Percentiles rank a stretch among this genome's conserved stretches.
Evolutionary conservation across 768 basidiomycete genomes (phyloP).

Genomic region (Mycena capillaripes): DNA sequence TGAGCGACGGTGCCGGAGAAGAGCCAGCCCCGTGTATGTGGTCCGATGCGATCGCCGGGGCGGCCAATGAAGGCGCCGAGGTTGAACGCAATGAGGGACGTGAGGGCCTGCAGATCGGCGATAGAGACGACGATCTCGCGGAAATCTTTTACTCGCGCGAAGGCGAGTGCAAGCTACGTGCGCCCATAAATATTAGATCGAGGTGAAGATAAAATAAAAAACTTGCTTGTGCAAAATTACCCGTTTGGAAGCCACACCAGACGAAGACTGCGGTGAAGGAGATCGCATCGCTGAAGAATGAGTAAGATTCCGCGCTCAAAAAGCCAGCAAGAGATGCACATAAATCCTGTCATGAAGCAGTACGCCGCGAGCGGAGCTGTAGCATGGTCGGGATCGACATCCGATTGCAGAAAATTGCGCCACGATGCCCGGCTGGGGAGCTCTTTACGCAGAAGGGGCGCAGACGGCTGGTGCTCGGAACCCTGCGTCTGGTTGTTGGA

Average conservation of each 20-base stretch:
- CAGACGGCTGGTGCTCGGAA: neutral
- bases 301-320: neutral
- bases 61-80: conserved; percentile 82
- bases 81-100: conserved; percentile 81
- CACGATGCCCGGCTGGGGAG: conserved; percentile 18
- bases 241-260: conserved; percentile 91
- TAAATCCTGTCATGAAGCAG: conserved; percentile 74
- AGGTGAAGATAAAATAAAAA: neutral
- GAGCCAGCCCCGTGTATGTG: conserved; percentile 82
- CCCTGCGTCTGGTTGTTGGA: neutral
- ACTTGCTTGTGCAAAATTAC: conserved; percentile 76
- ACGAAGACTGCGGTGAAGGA: conserved; percentile 86
- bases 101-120: conserved; percentile 87
- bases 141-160: conserved; percentile 78
- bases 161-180: conserved; percentile 80
- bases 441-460: conserved; percentile 21
- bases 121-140: conserved; percentile 75
- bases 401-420: conserved; percentile 29
- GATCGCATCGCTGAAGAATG: conserved; percentile 67
- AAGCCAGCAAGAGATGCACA: conserved; percentile 49
- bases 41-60: conserved; percentile 82
- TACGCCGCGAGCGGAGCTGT: conserved; percentile 60
- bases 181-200: neutral
- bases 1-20: conserved; percentile 78
- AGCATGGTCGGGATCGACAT: conserved; percentile 53